Evolutionary conservation across 2,329 filamentous ascomycete genomes (phyloP), one percentile per base, ranked within the genome.

Genomic region (Hypomyces rosellus): DNA sequence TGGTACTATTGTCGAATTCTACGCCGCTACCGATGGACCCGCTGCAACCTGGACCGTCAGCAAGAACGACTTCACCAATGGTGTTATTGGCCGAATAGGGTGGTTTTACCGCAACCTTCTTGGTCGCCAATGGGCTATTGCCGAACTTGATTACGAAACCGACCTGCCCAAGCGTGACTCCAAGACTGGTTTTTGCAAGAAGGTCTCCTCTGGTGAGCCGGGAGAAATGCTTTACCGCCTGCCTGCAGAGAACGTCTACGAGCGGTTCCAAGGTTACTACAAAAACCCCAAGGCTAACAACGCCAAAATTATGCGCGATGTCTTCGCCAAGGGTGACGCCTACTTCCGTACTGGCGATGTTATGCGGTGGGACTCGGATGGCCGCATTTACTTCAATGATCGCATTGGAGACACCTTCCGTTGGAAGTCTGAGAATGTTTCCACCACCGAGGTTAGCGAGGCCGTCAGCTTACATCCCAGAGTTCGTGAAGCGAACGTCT

Each of bases 311-410:
- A 66, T 93, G 54, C 79, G 85, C 4, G 73, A 86, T 58, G 87
- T 93, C 2, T 80, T 93, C 55, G 72, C 69, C 52, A 85, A 85
- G 61, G 89, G 86, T 13, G 90, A 96, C 61, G 84, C 82, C 0
- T 95, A 82, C 75, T 95, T 90, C 74, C 82, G 89, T 20, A 86
- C 88, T 0, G 90, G 90, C n/a, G 90, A 96, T 61, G 76, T 93
- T 15, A 70, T 93, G 33, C 76, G 83, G n/a, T 80, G 77, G 70
- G 86, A 90, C 56, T 52, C 55, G 1, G 83, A 93, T 51, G 88
- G 89, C 5, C 74, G 84, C 3, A 79, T 84, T 64, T 93, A 78
- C 72, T 96, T 96, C 70, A 81, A 84, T 50, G 90, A 96, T 68
- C 83, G 86, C 44, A 85, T 89, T 54, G 86, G 86, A 49, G 86